Percentiles rank a stretch among this genome's conserved stretches.
Evolutionary conservation across 2,329 filamentous ascomycete species (phyloP).

Genomic region (Berkeleyomyces basicola): DNA sequence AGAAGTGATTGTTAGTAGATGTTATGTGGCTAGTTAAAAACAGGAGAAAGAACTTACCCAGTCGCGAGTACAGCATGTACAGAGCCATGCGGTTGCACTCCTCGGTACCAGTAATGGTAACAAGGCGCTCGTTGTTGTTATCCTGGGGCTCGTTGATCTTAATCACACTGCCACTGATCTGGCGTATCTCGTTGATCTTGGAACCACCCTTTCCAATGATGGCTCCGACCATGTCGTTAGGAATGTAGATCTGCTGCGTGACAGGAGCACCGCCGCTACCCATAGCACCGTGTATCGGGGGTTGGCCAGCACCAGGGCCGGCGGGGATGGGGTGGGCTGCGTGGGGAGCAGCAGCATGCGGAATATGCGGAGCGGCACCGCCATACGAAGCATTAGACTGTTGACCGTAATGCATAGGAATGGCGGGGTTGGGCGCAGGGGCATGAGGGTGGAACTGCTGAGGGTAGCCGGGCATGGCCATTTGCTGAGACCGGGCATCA

Average conservation of each 20-base stretch:
- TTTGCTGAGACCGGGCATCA: conserved; percentile 55
- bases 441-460: conserved; percentile 54
- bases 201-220: conserved; percentile 97
- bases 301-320: conserved; percentile 32
- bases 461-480: conserved; percentile 56
- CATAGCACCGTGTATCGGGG: conserved; percentile 50
- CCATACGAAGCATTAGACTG: conserved; percentile 61
- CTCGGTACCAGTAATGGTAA: conserved; percentile 93
- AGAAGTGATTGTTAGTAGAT: conserved; percentile 14
- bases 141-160: conserved; percentile 99
- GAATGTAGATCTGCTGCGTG: conserved; percentile 97
- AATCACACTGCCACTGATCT: conserved; percentile 93
- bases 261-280: conserved; percentile 43
- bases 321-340: conserved; percentile 37
- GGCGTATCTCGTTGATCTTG: conserved; percentile 98
- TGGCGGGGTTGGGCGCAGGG: conserved; percentile 44
- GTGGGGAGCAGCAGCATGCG: conserved; percentile 52
- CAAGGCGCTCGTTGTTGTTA: conserved; percentile 93
- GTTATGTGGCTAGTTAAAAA: background rate
- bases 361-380: conserved; percentile 52
- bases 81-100: conserved; percentile 99
- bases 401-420: conserved; percentile 63
- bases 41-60: conserved; percentile 45
- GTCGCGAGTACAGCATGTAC: conserved; percentile 95
- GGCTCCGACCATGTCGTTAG: conserved; percentile 97